These are phyloP conservation scores for Candida mesenterica DNA, from an alignment of 1,139 yeast genomes.

Conservation along the genomic window DNA sequence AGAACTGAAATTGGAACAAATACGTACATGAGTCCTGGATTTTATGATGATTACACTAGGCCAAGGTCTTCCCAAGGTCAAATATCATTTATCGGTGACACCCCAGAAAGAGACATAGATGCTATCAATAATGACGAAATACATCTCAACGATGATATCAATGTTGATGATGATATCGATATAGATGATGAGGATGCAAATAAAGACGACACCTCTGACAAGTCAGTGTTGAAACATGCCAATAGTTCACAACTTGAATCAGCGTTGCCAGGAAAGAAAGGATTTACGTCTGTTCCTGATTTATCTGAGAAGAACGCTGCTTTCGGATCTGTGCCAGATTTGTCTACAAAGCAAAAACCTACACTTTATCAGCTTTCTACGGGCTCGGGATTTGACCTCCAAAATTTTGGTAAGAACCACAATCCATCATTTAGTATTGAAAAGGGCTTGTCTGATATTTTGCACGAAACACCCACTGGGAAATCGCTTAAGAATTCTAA, in stretches of 20 bases:
- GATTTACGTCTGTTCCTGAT: slow-evolving; percentile 1
- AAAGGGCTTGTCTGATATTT: slow-evolving; percentile 17
- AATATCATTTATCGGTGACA: slow-evolving; percentile 16
- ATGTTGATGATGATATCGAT: slow-evolving; percentile 1
- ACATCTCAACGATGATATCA: slow-evolving; percentile 7
- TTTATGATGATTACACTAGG: slow-evolving; percentile 17
- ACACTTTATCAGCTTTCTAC: slow-evolving; percentile 29
- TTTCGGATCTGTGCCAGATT: slow-evolving; percentile 3
- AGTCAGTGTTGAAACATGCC: neutral
- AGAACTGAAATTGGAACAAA: slow-evolving; percentile 1
- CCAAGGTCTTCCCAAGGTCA: slow-evolving; percentile 35
- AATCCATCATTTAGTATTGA: slow-evolving; percentile 37
- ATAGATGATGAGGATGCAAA: slow-evolving; percentile 4
- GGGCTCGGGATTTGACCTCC: slow-evolving; percentile 42
- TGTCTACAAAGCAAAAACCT: slow-evolving; percentile 7
- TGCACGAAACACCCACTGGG: slow-evolving; percentile 12
- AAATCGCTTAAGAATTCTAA: slow-evolving; percentile 9
- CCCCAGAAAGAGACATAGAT: slow-evolving; percentile 6
- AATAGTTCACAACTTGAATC: neutral
- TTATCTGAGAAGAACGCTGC: neutral
- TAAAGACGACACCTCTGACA: neutral
- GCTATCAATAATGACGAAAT: slow-evolving; percentile 9
- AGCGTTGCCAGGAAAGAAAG: neutral
- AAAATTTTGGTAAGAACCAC: slow-evolving; percentile 41
- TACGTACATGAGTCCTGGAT: slow-evolving; percentile 6